phyloP scores from a whole-genome alignment of 2,329 filamentous ascomycete species.

The Hymenoscyphus linearis region DNA sequence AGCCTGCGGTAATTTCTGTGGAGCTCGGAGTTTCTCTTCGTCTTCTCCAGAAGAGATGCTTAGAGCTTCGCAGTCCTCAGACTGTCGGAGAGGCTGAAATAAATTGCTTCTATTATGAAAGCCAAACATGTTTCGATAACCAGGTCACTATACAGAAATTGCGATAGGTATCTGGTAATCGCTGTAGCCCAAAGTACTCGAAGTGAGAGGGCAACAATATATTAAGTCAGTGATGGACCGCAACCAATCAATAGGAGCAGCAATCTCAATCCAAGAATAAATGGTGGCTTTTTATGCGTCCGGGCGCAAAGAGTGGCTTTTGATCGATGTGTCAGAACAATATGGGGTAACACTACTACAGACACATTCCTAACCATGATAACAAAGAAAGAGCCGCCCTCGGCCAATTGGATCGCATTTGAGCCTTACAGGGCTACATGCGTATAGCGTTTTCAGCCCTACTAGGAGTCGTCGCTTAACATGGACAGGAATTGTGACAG shows the following conservation, averaged over 20 bases:
- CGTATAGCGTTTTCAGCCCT: background rate
- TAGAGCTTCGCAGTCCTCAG: background rate
- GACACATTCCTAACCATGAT: background rate
- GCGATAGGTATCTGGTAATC: background rate
- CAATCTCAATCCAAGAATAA: background rate
- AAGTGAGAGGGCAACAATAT: background rate
- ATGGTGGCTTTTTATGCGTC: background rate
- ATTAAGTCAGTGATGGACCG: background rate
- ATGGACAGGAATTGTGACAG: background rate
- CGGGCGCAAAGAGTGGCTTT: background rate
- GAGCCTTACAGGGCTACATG: background rate
- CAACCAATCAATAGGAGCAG: background rate
- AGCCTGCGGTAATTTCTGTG: background rate
- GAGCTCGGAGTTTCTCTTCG: background rate
- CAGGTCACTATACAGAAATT: background rate
- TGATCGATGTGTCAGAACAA: background rate
- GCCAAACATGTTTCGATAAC: background rate
- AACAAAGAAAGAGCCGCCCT: background rate
- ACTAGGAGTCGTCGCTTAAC: background rate
- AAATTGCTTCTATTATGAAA: background rate
- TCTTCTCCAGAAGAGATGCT: background rate
- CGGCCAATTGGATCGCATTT: background rate
- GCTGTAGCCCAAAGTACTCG: background rate
- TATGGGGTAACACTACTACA: background rate
- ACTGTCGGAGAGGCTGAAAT: background rate